Conservation (phyloP, 805 yeast genomes). For the Candida awuae region DNA sequence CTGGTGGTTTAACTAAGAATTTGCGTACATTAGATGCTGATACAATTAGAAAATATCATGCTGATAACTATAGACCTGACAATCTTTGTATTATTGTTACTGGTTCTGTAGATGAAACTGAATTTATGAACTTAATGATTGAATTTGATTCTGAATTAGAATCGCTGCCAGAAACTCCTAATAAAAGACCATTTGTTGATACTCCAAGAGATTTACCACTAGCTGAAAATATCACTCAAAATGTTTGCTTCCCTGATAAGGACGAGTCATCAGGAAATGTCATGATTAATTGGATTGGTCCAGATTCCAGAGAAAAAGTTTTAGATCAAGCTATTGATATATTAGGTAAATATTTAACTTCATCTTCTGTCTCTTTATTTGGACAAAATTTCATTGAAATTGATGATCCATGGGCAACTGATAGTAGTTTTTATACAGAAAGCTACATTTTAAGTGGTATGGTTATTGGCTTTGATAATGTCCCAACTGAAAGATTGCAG, state of each 20-base stretch:
- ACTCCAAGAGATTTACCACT: constrained; percentile 41
- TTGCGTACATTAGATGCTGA: constrained; percentile 66
- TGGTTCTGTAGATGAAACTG: constrained; percentile 78
- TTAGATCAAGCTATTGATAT: constrained; percentile 63
- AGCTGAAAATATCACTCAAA: constrained; percentile 33
- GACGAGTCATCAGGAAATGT: constrained; percentile 82
- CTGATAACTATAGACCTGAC: constrained; percentile 64
- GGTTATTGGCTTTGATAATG: constrained; percentile 54
- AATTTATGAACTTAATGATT: constrained; percentile 51
- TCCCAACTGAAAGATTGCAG: constrained; percentile 58
- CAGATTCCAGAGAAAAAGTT: constrained; percentile 43
- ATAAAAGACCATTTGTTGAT: constrained; percentile 74
- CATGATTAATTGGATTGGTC: constrained; percentile 75
- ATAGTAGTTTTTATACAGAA: constrained; percentile 61
- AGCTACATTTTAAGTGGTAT: constrained; percentile 61
- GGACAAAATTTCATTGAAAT: constrained; percentile 68
- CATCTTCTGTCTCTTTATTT: constrained; percentile 68
- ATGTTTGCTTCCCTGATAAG: constrained; percentile 76
- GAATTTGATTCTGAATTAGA: constrained; percentile 55
- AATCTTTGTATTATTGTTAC: constrained; percentile 75
- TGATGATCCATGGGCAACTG: constrained; percentile 73
- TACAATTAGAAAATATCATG: constrained; percentile 71
- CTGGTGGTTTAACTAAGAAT: constrained; percentile 82
- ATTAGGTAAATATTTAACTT: constrained; percentile 66
- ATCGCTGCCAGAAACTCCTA: constrained; percentile 29